Evolutionary conservation across 768 basidiomycete species (phyloP), one percentile per base, ranked within the genome.

Genomic region (Sistotremastrum niveocremeum): DNA sequence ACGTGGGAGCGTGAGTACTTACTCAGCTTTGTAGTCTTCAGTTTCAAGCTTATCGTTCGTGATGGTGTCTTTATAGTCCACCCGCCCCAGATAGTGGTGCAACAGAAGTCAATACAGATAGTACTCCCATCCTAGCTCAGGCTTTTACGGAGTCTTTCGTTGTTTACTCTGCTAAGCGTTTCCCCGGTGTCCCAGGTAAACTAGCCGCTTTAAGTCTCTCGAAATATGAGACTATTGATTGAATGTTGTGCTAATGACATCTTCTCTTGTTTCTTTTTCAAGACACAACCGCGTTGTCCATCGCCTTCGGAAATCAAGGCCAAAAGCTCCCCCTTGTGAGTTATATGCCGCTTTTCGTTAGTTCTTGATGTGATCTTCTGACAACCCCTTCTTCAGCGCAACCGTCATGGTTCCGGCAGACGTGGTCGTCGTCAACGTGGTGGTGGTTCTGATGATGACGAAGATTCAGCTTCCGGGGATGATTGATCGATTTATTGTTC

Each of bases 121-220:
- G 75, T 35, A 82, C 83, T 12, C 80, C 83, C 7, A 78, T 95
- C 5, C 72, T 93, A 28, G 87, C 91, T 6, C 81, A 89, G 58
- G 76, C 79, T 2, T 87, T 83, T 60, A 84, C 86, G 37, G 79
- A 87, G 30, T 72, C 79, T 30, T 94, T 95, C 57, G 74, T 76
- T 7, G 91, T 97, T 1, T 91, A 70, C 63, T 89, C 88, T 2
- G 91, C 91, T 34, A 97, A 97, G 67, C 78, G 84, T 42, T 97
- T 94, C 67, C 89, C 88, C 42, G 91, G 91, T 42, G 91, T 97
- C 38, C 84, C 88, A 65, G 85, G 87, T 87, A 47, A 37, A 41
- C 10, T 44, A 39, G 45, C 34, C 46, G 31, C 42, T 34, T 11
- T 40, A 29, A 30, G 29, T 34, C 39, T 28, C 51, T 36, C 33